Conservation (phyloP, 2,329 filamentous ascomycete genomes). For the Paecilomyces niveus region DNA sequence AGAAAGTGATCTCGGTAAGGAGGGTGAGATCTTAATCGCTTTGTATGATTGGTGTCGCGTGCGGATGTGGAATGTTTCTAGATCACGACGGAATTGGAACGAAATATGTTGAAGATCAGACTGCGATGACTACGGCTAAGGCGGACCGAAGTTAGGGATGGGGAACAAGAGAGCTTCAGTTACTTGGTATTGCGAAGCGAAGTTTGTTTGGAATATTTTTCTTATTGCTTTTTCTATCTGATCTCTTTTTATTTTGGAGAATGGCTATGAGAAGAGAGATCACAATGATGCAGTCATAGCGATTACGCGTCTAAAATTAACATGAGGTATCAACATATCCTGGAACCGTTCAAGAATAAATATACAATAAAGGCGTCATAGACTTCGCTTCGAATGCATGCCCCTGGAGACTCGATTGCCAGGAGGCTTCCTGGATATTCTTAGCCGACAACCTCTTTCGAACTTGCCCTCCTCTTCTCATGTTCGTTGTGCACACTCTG, state of each 20-base stretch:
- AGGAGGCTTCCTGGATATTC: neutral
- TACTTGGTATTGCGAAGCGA: neutral
- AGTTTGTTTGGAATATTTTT: neutral
- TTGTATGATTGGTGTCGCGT: too few relatives aligned
- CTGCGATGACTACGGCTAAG: too few relatives aligned
- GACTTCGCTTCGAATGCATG: neutral
- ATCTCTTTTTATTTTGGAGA: neutral
- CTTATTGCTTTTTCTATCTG: neutral
- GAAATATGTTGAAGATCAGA: too few relatives aligned
- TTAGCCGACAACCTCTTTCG: neutral
- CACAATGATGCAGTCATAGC: neutral
- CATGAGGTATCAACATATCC: neutral
- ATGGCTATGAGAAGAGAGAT: neutral
- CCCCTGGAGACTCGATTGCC: neutral
- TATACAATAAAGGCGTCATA: neutral
- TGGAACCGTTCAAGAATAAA: neutral
- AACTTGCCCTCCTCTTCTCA: conserved; percentile 3
- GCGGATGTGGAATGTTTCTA: too few relatives aligned
- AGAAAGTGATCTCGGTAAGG: too few relatives aligned
- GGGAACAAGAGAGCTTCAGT: too few relatives aligned
- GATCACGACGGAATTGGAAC: too few relatives aligned
- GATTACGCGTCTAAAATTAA: neutral
- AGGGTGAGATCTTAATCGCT: too few relatives aligned
- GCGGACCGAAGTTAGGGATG: too few relatives aligned
- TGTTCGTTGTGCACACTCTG: conserved; percentile 17